Conservation (phyloP, 148 eudicot genomes). For the Dianthus caryophyllus region DNA sequence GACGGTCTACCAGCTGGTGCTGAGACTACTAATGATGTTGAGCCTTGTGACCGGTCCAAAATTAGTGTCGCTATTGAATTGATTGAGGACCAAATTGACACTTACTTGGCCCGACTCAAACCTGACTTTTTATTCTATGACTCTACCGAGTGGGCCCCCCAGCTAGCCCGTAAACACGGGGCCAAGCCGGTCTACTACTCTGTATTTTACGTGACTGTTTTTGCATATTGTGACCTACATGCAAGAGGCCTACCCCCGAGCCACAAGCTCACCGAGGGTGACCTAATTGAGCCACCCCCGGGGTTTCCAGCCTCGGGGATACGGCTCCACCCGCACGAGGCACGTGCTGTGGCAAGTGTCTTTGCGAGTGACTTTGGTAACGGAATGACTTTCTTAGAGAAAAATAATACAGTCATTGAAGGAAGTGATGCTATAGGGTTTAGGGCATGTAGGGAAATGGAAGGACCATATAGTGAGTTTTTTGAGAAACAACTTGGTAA, state of each 20-base stretch:
- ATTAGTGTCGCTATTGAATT: constrained; percentile 36
- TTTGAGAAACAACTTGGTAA: constrained; percentile 3
- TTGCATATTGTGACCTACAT: background rate
- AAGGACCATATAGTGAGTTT: background rate
- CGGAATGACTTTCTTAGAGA: background rate
- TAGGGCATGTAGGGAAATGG: constrained; percentile 19
- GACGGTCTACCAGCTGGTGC: constrained; percentile 37
- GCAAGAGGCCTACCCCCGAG: background rate
- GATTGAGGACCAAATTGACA: constrained; percentile 24
- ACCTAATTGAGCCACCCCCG: constrained; percentile 12
- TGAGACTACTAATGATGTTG: constrained; percentile 39
- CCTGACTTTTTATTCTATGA: constrained; percentile 35
- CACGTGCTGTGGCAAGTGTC: background rate
- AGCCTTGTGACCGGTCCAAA: constrained; percentile 4
- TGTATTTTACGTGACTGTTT: background rate
- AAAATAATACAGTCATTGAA: background rate
- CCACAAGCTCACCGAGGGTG: background rate
- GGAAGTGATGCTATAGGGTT: constrained; percentile 6
- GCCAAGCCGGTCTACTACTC: constrained; percentile 22
- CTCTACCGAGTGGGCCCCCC: constrained; percentile 36
- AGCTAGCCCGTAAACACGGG: constrained; percentile 21
- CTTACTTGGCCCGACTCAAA: constrained; percentile 16
- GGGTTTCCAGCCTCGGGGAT: background rate
- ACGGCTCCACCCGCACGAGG: constrained; percentile 9
- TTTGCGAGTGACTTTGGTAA: background rate